These are phyloP conservation scores for Sapria himalayana DNA, from an alignment of 345 rosid genomes.

Conservation along the genomic window DNA sequence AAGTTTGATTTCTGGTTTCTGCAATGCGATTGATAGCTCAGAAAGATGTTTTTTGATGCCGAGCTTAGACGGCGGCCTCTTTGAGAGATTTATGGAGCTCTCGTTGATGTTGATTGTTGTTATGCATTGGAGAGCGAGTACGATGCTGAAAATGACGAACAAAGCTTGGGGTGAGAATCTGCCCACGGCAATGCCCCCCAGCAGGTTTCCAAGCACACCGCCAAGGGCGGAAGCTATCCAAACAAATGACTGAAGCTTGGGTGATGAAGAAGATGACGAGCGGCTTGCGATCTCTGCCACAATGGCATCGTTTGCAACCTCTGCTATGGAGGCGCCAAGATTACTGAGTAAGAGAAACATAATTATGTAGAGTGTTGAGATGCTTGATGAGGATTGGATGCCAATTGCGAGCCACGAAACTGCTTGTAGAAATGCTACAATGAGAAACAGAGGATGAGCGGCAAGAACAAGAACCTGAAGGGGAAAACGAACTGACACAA, in stretches of 20 bases:
- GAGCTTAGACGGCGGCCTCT: conserved; percentile 16
- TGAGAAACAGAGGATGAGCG: background rate
- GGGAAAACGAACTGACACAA: background rate
- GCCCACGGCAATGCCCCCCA: conserved; percentile 47
- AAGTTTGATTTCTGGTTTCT: conserved; percentile 40
- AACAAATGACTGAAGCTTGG: conserved; percentile 65
- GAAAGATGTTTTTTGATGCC: conserved; percentile 48
- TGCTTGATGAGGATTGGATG: conserved; percentile 31
- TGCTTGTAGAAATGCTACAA: conserved; percentile 73
- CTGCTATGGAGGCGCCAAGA: conserved; percentile 71
- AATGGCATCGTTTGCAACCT: conserved; percentile 91
- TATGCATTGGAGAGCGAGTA: conserved; percentile 35
- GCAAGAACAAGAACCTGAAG: background rate
- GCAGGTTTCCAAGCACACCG: conserved; percentile 71
- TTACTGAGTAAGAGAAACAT: conserved; percentile 58
- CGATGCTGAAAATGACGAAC: conserved; percentile 35
- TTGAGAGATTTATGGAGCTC: conserved; percentile 43
- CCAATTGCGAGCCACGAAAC: conserved; percentile 62
- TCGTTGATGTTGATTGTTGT: conserved; percentile 34
- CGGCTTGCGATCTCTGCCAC: conserved; percentile 61
- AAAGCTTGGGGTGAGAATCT: conserved; percentile 24
- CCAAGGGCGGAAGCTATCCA: conserved; percentile 68
- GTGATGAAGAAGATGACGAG: conserved; percentile 15
- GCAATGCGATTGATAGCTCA: conserved; percentile 29
- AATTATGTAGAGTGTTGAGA: conserved; percentile 29